Evolutionary conservation across 345 rosid genomes (phyloP), one percentile per base, ranked within the genome.

Genomic region (Isatis tinctoria): DNA sequence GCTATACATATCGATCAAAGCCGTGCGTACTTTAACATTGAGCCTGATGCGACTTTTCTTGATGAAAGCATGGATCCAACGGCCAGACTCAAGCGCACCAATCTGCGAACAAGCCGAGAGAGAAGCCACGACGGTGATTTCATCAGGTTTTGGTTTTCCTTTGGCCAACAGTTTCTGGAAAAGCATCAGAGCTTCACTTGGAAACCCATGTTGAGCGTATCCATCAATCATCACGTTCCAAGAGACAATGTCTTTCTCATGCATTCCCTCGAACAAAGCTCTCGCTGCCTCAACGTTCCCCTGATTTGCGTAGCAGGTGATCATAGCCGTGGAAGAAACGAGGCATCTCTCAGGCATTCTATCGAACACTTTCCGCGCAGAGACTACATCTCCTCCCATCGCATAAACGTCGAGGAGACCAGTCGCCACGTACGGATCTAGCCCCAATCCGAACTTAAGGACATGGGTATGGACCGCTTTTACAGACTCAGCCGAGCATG

Each of bases 171-270:
- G 82, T 36, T 71, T 70, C 57, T 36, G 74, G 57, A 92, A 80
- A 74, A 86, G 73, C 33, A 20, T 67, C 67, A 90, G 71, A 47
- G 90, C 83, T 14, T 88, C 80, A 44, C 53, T 76, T 0, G 72
- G 27, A 56, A 79, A 52, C 2, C 87, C 93, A n/a, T 79, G 87
- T 74, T 67, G 68, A 59, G 80, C 73, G 37, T 81, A 83, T 44
- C 96, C 97, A 81, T 85, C 84, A 32, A 91, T 85, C 84, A 91
- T 84, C 22, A 81, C 87, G 70, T 84, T 89, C 97, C 96, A 91
- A n/a, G 86, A 75, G 67, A 88, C 89, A 74, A 72, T 60, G 75
- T 84, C 92, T 80, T 77, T 86, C 56, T 76, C 70, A 32, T 37
- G 6, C 85, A 83, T 66, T 24, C 17, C 26, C 24, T 87, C 77